phyloP scores from a whole-genome alignment of 192 early-diverging fungal genomes.

The Bifiguratus adelaidae region DNA sequence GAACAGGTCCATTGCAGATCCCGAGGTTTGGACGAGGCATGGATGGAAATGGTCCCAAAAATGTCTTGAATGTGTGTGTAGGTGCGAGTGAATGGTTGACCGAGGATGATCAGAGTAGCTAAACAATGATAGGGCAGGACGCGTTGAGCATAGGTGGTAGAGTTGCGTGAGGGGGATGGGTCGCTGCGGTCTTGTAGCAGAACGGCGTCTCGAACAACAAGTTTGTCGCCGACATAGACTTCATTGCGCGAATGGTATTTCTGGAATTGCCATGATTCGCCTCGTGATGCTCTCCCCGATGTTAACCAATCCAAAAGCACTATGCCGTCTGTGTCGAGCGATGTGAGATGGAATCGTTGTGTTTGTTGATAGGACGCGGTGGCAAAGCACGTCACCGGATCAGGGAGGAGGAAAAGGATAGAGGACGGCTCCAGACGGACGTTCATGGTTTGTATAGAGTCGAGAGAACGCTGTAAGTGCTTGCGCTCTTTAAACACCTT shows the following conservation, averaged over 20 bases:
- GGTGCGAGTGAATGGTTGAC: conserved; percentile 11
- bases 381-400: conserved; percentile 69
- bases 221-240: conserved; percentile 9
- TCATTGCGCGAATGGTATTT: conserved; percentile 23
- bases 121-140: conserved; percentile 48
- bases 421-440: conserved; percentile 23
- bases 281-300: conserved; percentile 56
- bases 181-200: conserved; percentile 31
- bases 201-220: conserved; percentile 27
- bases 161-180: neutral
- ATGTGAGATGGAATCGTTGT: conserved; percentile 39
- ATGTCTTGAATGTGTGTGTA: conserved; percentile 2
- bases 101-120: conserved; percentile 51
- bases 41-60: conserved; percentile 8
- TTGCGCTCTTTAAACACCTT: conserved; percentile 58
- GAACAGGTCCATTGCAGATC: conserved; percentile 10
- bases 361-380: conserved; percentile 49
- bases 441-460: conserved; percentile 33
- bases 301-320: conserved; percentile 82
- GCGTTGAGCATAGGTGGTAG: conserved; percentile 35
- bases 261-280: conserved; percentile 65
- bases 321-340: conserved; percentile 19
- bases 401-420: conserved; percentile 54
- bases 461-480: conserved; percentile 1
- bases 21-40: conserved; percentile 1